These are phyloP conservation scores for Ensete ventricosum DNA, from an alignment of 176 grass and related monocot genomes.

Conservation along the genomic window DNA sequence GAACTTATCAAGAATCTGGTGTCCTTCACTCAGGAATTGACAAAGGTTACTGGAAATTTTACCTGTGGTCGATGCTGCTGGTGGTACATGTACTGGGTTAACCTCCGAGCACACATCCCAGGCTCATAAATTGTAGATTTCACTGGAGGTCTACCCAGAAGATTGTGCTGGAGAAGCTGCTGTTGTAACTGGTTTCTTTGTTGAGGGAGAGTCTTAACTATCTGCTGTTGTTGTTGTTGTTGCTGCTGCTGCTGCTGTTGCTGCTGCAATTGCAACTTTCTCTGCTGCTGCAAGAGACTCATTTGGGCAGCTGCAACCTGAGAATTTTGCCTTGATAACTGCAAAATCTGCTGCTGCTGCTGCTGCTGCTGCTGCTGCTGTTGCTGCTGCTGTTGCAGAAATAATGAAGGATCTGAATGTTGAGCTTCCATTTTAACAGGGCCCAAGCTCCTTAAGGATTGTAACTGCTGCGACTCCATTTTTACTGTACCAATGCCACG, in stretches of 20 bases:
- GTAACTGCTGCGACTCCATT: constrained; percentile 62
- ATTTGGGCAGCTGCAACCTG: constrained; percentile 64
- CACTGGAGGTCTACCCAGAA: constrained; percentile 34
- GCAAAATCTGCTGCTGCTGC: constrained; percentile 47
- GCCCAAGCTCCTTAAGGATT: constrained; percentile 51
- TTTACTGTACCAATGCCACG: constrained; percentile 29
- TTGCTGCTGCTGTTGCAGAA: constrained; percentile 37
- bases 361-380: constrained; percentile 33
- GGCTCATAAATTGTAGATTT: constrained; percentile 66
- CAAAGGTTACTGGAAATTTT: background rate
- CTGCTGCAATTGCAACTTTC: constrained; percentile 53
- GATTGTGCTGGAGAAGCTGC: constrained; percentile 59
- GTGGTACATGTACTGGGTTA: constrained; percentile 98
- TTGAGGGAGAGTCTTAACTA: constrained; percentile 44
- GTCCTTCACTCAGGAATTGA: background rate
- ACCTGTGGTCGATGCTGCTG: constrained; percentile 93
- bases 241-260: constrained; percentile 45
- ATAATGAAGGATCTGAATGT: constrained; percentile 37
- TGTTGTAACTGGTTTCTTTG: constrained; percentile 50
- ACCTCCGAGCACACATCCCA: constrained; percentile 74
- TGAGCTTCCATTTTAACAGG: constrained; percentile 71
- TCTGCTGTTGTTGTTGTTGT: constrained; percentile 20
- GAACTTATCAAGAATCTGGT: background rate
- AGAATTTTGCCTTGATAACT: constrained; percentile 58
- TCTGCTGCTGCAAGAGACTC: constrained; percentile 66